Conservation (phyloP, 352 stramenopile genomes). For the Phytophthora multivora region DNA sequence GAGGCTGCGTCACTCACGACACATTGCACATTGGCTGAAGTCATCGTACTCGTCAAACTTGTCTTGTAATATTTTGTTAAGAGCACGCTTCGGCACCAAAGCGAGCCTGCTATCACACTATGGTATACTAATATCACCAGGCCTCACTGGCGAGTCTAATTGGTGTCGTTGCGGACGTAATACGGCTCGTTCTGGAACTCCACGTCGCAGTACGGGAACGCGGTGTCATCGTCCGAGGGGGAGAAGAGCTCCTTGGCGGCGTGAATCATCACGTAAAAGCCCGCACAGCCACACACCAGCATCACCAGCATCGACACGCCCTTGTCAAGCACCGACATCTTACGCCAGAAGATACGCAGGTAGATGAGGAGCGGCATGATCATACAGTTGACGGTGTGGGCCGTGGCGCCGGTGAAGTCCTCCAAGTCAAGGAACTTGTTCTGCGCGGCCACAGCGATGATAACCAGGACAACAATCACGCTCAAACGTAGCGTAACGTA, state of each 20-base stretch:
- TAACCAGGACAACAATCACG: conserved; percentile 45
- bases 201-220: conserved; percentile 23
- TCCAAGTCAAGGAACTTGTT: conserved; percentile 55
- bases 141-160: too few relatives aligned
- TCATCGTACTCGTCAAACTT: too few relatives aligned
- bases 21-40: not conserved
- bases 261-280: conserved; percentile 54
- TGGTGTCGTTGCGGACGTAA: conserved; percentile 27
- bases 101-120: conserved; percentile 3
- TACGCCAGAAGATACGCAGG: conserved; percentile 29
- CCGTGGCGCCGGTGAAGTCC: conserved; percentile 26
- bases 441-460: conserved; percentile 47
- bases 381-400: conserved; percentile 33
- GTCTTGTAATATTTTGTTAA: too few relatives aligned
- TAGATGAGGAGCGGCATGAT: conserved; percentile 34
- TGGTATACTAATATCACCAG: conserved; percentile 11
- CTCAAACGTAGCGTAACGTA: conserved; percentile 44
- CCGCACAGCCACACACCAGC: conserved; percentile 47
- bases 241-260: conserved; percentile 58
- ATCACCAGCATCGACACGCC: conserved; percentile 44
- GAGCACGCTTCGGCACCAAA: too few relatives aligned
- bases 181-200: conserved; percentile 27
- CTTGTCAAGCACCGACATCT: conserved; percentile 58
- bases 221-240: conserved; percentile 33
- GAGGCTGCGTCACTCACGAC: not conserved